phyloP scores from a whole-genome alignment of 1,284 basidiomycete species.

The Papiliotrema flavescens region DNA sequence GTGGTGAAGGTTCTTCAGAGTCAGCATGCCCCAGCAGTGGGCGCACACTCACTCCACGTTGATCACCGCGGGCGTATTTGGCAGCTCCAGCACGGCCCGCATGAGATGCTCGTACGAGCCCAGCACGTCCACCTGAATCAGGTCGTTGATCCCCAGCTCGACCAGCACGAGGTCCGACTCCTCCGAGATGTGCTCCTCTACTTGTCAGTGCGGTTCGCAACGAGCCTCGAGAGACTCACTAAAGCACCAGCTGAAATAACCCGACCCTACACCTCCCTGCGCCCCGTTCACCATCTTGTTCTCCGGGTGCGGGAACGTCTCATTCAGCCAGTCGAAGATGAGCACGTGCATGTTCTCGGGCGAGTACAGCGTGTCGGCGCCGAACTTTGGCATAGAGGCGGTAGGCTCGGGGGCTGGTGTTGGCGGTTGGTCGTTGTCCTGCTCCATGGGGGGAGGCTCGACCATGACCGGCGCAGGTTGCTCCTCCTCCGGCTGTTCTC shows the following conservation, averaged over 20 bases:
- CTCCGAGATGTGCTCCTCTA: slow-evolving; percentile 44
- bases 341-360: slow-evolving; percentile 43
- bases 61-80: slow-evolving; percentile 40
- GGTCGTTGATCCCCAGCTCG: slow-evolving; percentile 45
- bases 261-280: slow-evolving; percentile 44
- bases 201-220: neutral
- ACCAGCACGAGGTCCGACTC: slow-evolving; percentile 40
- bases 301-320: slow-evolving; percentile 33
- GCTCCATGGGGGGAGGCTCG: neutral
- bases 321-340: slow-evolving; percentile 44
- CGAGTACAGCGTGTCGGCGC: slow-evolving; percentile 42
- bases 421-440: slow-evolving; percentile 2
- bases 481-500: slow-evolving; percentile 4
- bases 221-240: slow-evolving; percentile 20
- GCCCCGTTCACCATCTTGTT: slow-evolving; percentile 33
- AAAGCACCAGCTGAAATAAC: slow-evolving; percentile 47
- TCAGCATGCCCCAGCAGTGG: too few species aligned
- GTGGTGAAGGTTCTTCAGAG: slow-evolving; percentile 41
- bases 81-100: slow-evolving; percentile 36
- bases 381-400: slow-evolving; percentile 8
- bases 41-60: slow-evolving; percentile 47
- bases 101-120: slow-evolving; percentile 42
- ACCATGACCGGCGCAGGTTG: neutral
- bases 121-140: slow-evolving; percentile 28
- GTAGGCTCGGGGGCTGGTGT: neutral